phyloP scores from a whole-genome alignment of 2,329 filamentous ascomycete genomes.

The Stenocarpella maydis region DNA sequence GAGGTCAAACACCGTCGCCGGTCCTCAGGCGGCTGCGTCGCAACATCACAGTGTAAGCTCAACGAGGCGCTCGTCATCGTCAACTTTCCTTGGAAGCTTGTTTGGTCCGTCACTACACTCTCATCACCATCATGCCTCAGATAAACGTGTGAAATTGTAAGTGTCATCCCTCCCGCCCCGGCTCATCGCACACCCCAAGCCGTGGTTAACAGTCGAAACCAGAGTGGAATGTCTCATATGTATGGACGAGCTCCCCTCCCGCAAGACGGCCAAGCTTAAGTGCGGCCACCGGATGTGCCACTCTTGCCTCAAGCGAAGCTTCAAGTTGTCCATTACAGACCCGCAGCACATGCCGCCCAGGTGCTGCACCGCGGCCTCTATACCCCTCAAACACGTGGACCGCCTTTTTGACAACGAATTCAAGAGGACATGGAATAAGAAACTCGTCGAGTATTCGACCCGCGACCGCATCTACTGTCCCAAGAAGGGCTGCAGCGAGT shows the following conservation, averaged over 20 bases:
- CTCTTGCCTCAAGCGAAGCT: conserved; percentile 76
- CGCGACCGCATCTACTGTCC: conserved; percentile 83
- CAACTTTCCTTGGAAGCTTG: conserved; percentile 45
- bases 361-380: conserved; percentile 79
- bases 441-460: conserved; percentile 79
- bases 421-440: conserved; percentile 82
- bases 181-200: conserved; percentile 24
- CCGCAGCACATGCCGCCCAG: conserved; percentile 84
- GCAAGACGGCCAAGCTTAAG: conserved; percentile 73
- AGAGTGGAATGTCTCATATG: conserved; percentile 80
- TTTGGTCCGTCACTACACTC: conserved; percentile 40
- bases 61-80: conserved; percentile 47
- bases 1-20: conserved; percentile 46
- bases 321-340: conserved; percentile 78
- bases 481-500: conserved; percentile 74
- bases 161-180: conserved; percentile 23
- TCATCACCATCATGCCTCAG: conserved; percentile 36
- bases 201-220: conserved; percentile 35
- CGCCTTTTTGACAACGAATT: conserved; percentile 76
- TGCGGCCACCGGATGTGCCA: conserved; percentile 87
- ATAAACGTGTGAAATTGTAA: conserved; percentile 40
- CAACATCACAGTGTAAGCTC: conserved; percentile 46
- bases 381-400: conserved; percentile 79
- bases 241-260: conserved; percentile 70
- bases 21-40: conserved; percentile 46